Conservation (phyloP, 208 protist genomes). For the Acanthamoeba comandoni region DNA sequence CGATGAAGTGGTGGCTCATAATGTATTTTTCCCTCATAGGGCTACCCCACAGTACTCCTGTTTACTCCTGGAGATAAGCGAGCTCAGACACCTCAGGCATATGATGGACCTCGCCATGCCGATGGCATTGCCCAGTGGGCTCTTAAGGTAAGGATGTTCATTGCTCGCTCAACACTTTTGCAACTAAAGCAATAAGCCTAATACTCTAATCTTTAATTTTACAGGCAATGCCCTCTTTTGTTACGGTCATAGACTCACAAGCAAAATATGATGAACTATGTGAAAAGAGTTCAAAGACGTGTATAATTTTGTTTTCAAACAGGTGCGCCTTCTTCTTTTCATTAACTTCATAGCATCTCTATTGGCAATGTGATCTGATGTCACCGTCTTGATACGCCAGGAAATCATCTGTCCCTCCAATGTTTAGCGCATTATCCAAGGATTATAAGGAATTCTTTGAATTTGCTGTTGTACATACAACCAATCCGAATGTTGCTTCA, state of each 20-base stretch:
- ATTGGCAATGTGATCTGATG: background rate
- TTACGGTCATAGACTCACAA: constrained; percentile 24
- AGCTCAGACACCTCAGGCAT: background rate
- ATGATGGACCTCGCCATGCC: constrained; percentile 38
- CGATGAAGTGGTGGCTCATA: background rate
- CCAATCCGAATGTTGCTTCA: background rate
- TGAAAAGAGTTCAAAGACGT: background rate
- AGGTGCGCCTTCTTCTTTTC: constrained; percentile 5
- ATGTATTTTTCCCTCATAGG: background rate
- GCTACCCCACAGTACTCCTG: constrained; percentile 26
- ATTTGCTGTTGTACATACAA: constrained; percentile 50
- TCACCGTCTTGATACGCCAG: background rate
- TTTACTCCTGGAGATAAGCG: constrained; percentile 48
- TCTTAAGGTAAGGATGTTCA: background rate
- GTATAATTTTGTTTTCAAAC: constrained; percentile 39
- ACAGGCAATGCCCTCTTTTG: constrained; percentile 56
- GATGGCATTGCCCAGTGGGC: constrained; percentile 66
- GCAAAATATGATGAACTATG: constrained; percentile 13
- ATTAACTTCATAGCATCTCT: background rate
- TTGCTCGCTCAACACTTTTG: background rate
- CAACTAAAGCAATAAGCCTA: background rate
- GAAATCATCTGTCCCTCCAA: constrained; percentile 1
- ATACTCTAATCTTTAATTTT: background rate
- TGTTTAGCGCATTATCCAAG: constrained; percentile 28
- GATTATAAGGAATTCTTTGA: constrained; percentile 49